phyloP scores from a whole-genome alignment of 768 basidiomycete genomes.

The Rhodosporidiobolus odoratus region DNA sequence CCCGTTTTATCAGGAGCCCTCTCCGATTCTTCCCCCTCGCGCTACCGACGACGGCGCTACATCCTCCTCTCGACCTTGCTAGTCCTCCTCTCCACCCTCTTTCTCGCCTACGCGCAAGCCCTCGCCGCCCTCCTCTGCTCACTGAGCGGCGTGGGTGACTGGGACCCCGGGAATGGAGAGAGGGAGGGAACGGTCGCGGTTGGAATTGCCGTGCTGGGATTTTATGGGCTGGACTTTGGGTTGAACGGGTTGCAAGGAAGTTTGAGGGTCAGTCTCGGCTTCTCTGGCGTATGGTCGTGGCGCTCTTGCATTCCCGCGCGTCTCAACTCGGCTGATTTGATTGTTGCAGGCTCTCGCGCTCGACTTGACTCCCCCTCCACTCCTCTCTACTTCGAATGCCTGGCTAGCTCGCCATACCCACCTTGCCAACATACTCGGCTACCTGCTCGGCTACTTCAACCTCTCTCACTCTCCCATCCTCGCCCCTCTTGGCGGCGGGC shows the following conservation, averaged over 20 bases:
- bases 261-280: neutral
- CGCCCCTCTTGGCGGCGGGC: slow-evolving; percentile 64
- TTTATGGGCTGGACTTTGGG: slow-evolving; percentile 95
- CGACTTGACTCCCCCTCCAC: slow-evolving; percentile 80
- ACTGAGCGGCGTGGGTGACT: slow-evolving; percentile 73
- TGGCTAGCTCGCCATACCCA: slow-evolving; percentile 97
- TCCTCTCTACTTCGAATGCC: slow-evolving; percentile 89
- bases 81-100: slow-evolving; percentile 69
- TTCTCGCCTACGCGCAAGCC: slow-evolving; percentile 74
- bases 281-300: neutral
- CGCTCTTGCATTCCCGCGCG: slow-evolving; percentile 1
- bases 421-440: slow-evolving; percentile 93
- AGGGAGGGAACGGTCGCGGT: slow-evolving; percentile 70
- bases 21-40: slow-evolving; percentile 90
- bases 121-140: slow-evolving; percentile 64
- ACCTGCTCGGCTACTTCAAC: slow-evolving; percentile 85
- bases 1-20: slow-evolving; percentile 79
- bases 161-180: slow-evolving; percentile 68
- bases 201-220: slow-evolving; percentile 75
- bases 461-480: slow-evolving; percentile 72
- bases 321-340: slow-evolving; percentile 45
- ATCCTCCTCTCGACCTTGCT: slow-evolving; percentile 78
- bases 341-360: slow-evolving; percentile 58
- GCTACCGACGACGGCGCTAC: slow-evolving; percentile 74
- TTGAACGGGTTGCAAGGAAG: slow-evolving; percentile 71